These are phyloP conservation scores for Saccharomyces jurei DNA, from an alignment of 805 yeast genomes.

Conservation along the genomic window DNA sequence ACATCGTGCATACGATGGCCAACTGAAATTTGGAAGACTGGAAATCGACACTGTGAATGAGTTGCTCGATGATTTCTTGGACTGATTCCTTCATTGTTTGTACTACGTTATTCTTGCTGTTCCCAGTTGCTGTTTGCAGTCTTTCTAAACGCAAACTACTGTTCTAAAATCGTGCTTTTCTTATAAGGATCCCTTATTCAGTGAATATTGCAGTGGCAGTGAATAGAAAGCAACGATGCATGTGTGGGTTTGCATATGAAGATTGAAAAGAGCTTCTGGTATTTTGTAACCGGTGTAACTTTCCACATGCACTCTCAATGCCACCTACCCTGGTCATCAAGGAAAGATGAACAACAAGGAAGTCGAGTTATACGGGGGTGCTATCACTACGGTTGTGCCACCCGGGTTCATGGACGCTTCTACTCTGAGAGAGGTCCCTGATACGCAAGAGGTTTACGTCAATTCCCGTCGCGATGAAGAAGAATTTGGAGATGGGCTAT, in stretches of 20 bases:
- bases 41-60: slow-evolving; percentile 13
- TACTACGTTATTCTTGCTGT: not conserved
- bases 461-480: slow-evolving; percentile 31
- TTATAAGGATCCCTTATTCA: not conserved
- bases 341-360: slow-evolving; percentile 4
- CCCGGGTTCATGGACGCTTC: slow-evolving; percentile 66
- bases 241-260: not conserved
- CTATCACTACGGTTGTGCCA: slow-evolving; percentile 56
- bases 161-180: not conserved
- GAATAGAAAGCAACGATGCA: not conserved
- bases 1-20: slow-evolving; percentile 62
- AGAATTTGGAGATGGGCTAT: slow-evolving; percentile 31
- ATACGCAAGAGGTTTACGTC: slow-evolving; percentile 86
- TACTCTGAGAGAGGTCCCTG: slow-evolving; percentile 73
- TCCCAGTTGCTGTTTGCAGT: not conserved
- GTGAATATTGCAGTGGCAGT: not conserved
- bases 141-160: not conserved
- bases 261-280: not conserved
- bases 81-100: not conserved
- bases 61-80: slow-evolving; percentile 3
- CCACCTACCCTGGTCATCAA: not conserved
- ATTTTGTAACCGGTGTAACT: not conserved
- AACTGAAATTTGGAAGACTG: slow-evolving; percentile 24
- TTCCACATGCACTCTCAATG: not conserved
- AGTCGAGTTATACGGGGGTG: slow-evolving; percentile 69